A percentile compares a stretch with the other conserved stretches of the same genome.
These are phyloP conservation scores for Lithospermum erythrorhizon DNA, from an alignment of 257 asterid genomes.

Conservation along the genomic window DNA sequence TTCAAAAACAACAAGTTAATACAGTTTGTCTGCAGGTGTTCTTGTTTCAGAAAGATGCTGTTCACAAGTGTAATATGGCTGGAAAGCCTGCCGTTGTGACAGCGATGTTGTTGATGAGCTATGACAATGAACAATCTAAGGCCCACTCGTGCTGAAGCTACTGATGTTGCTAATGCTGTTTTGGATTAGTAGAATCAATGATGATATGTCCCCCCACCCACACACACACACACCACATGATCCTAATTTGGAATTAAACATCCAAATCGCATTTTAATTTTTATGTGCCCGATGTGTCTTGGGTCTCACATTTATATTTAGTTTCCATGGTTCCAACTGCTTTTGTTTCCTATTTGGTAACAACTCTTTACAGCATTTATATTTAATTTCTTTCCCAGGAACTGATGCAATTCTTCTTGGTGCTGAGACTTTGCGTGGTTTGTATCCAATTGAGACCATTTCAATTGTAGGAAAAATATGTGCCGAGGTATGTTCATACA, in stretches of 20 bases:
- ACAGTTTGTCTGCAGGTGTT: conserved; percentile 49
- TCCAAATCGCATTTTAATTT: not conserved
- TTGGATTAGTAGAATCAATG: conserved; percentile 58
- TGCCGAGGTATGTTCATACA: conserved; percentile 42
- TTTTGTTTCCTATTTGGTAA: not conserved
- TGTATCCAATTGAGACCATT: conserved; percentile 82
- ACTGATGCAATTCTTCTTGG: conserved; percentile 98
- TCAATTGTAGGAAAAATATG: conserved; percentile 82
- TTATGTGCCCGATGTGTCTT: not conserved
- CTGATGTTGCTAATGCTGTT: conserved; percentile 95
- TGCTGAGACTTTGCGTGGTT: conserved; percentile 91
- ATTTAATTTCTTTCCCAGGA: conserved; percentile 32
- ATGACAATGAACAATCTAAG: conserved; percentile 88
- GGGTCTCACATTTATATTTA: not conserved
- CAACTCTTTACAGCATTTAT: not conserved
- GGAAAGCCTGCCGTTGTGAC: conserved; percentile 92
- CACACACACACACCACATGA: no score
- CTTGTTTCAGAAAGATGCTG: conserved; percentile 76
- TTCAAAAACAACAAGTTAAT: no score
- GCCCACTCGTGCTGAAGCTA: conserved; percentile 98
- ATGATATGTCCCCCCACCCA: no score
- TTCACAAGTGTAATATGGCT: conserved; percentile 88
- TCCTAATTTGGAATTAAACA: no score
- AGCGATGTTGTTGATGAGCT: conserved; percentile 94
- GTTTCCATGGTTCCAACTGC: no score